Evolutionary conservation across 75 land plant species (phyloP).

Genomic region (Azolla pinnata): DNA sequence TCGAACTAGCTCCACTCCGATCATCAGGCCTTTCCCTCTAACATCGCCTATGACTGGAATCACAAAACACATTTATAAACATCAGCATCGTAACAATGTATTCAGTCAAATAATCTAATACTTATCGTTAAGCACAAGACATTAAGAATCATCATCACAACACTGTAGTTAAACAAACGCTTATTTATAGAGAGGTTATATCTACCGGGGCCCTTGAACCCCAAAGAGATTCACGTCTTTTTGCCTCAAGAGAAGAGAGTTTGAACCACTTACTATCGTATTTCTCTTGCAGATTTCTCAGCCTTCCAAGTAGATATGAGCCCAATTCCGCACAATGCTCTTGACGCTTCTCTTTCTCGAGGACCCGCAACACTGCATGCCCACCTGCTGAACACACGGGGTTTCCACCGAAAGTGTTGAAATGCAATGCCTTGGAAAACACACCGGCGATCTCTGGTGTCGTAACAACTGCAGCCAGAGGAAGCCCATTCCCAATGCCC

Average conservation of each 20-base stretch:
- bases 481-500: slow-evolving; percentile 98
- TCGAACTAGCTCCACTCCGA: slow-evolving; percentile 90
- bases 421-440: slow-evolving; percentile 62
- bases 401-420: slow-evolving; percentile 97
- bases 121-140: too few relatives aligned
- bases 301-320: slow-evolving; percentile 51
- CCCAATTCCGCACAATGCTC: slow-evolving; percentile 75
- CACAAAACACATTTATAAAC: too few relatives aligned
- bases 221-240: too few relatives aligned
- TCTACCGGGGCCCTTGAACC: too few relatives aligned
- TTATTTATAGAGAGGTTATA: too few relatives aligned
- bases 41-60: slow-evolving; percentile 94
- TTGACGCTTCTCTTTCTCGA: slow-evolving; percentile 88
- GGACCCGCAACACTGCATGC: slow-evolving; percentile 76
- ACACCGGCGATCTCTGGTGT: slow-evolving; percentile 91
- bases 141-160: too few relatives aligned
- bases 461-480: slow-evolving; percentile 90
- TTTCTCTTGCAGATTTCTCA: slow-evolving; percentile 57
- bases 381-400: slow-evolving; percentile 93
- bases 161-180: not conserved
- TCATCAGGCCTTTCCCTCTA: slow-evolving; percentile 86
- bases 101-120: too few relatives aligned
- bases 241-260: too few relatives aligned
- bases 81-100: too few relatives aligned
- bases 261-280: slow-evolving; percentile 72